A percentile compares a stretch with the other conserved stretches of the same genome.
Conservation (phyloP, 2,329 filamentous ascomycete species). For the Xylariomycetidae sp. region DNA sequence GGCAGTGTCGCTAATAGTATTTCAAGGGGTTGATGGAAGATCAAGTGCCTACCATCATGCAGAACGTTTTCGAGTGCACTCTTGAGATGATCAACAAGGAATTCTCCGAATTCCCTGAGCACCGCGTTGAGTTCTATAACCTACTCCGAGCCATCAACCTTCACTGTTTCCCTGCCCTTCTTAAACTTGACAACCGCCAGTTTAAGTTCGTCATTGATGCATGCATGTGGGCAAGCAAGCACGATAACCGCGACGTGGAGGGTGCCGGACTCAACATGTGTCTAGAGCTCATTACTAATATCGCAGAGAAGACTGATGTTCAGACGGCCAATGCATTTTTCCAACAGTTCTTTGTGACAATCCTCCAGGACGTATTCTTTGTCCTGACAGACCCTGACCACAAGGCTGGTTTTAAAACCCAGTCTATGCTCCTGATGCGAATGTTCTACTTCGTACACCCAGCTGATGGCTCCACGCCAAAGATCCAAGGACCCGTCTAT, state of each 20-base stretch:
- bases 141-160: conserved; percentile 92
- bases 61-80: conserved; percentile 97
- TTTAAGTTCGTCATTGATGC: conserved; percentile 99
- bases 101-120: conserved; percentile 97
- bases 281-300: conserved; percentile 94
- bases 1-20: conserved; percentile 13
- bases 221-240: conserved; percentile 99
- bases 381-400: conserved; percentile 96
- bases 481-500: conserved; percentile 92
- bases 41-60: conserved; percentile 95
- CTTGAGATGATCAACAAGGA: conserved; percentile 99
- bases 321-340: conserved; percentile 92
- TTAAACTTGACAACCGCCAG: conserved; percentile 91
- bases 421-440: conserved; percentile 86
- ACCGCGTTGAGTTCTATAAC: conserved; percentile 99
- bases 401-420: conserved; percentile 98
- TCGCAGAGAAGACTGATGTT: conserved; percentile 84
- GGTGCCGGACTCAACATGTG: conserved; percentile 97
- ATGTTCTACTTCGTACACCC: conserved; percentile 95
- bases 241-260: conserved; percentile 97
- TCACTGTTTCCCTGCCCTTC: conserved; percentile 89
- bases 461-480: conserved; percentile 63
- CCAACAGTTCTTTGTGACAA: conserved; percentile 93
- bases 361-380: conserved; percentile 97
- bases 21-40: conserved; percentile 88